phyloP scores from a whole-genome alignment of 768 basidiomycete genomes.

The Clavaria fumosa region DNA sequence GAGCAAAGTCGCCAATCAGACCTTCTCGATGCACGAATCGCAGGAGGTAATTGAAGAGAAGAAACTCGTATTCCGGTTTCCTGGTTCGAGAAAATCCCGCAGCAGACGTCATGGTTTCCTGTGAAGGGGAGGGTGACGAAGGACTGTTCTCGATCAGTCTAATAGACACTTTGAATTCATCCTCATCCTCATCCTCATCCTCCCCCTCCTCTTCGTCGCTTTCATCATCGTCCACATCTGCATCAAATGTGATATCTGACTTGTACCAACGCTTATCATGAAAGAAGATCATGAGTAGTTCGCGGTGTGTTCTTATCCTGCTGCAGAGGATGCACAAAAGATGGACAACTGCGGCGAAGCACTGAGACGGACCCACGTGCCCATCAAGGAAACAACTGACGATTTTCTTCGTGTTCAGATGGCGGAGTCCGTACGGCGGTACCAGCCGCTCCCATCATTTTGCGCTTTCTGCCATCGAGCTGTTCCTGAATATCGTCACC shows the following conservation, averaged over 20 bases:
- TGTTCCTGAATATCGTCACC: constrained; percentile 89
- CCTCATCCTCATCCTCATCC: constrained; percentile 31
- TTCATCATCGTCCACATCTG: constrained; percentile 63
- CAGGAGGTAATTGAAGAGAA: constrained; percentile 89
- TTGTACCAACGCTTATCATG: constrained; percentile 85
- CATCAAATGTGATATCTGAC: constrained; percentile 57
- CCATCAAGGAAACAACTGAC: constrained; percentile 33
- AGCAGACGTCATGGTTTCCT: constrained; percentile 38
- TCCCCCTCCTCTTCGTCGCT: constrained; percentile 39
- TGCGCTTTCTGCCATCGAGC: constrained; percentile 55
- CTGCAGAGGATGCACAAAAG: constrained; percentile 86
- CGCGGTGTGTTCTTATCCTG: constrained; percentile 76
- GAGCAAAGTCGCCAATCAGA: constrained; percentile 82
- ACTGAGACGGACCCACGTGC: not conserved
- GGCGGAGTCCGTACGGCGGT: constrained; percentile 50
- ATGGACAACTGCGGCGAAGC: constrained; percentile 54
- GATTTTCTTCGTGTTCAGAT: constrained; percentile 81
- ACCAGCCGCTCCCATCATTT: constrained; percentile 80
- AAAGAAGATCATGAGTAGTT: constrained; percentile 93
- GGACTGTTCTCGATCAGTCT: constrained; percentile 14
- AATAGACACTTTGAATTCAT: constrained; percentile 29
- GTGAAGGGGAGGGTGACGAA: constrained; percentile 48
- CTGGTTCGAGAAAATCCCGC: constrained; percentile 28
- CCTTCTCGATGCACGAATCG: constrained; percentile 93
- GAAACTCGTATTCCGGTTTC: constrained; percentile 86